Evolutionary conservation across 1,284 basidiomycete genomes (phyloP).

Genomic region (Rhizopogon parksii): DNA sequence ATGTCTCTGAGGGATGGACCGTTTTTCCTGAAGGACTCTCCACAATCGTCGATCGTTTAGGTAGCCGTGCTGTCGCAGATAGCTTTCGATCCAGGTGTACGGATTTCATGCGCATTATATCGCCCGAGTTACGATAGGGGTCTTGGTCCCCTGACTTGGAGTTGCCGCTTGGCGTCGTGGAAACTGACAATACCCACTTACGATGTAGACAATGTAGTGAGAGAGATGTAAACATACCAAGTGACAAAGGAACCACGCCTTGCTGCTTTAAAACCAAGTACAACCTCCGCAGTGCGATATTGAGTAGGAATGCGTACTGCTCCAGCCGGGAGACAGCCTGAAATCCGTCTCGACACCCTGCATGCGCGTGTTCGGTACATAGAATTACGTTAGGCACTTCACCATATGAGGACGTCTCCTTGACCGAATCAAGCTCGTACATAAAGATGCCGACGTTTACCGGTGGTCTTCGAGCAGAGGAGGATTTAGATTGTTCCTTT

Average conservation of each 20-base stretch:
- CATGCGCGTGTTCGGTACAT: conserved; percentile 74
- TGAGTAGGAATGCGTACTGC: conserved; percentile 95
- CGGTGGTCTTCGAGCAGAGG: conserved; percentile 62
- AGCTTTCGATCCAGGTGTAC: conserved; percentile 93
- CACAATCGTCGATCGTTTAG: conserved; percentile 92
- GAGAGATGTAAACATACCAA: conserved; percentile 42
- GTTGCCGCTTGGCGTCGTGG: conserved; percentile 28
- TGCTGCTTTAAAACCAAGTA: conserved; percentile 89
- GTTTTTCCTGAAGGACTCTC: conserved; percentile 91
- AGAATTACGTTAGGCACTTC: conserved; percentile 62
- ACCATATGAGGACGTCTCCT: conserved; percentile 63
- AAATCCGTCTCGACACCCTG: conserved; percentile 69
- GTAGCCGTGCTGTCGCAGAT: conserved; percentile 85
- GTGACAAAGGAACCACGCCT: conserved; percentile 79
- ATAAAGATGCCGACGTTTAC: conserved; percentile 74
- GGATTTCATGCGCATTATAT: conserved; percentile 92
- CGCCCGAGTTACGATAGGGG: conserved; percentile 78
- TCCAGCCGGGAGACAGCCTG: conserved; percentile 90
- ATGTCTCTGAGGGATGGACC: conserved; percentile 59
- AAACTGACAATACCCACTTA: conserved; percentile 20
- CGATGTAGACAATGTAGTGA: conserved; percentile 11
- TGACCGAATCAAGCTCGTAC: conserved; percentile 60
- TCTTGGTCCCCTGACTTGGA: conserved; percentile 43
- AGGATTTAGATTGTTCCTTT: conserved; percentile 50
- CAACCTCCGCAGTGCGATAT: conserved; percentile 89